Conservation (phyloP, 2,329 filamentous ascomycete species). For the Arthrobotrys musiformis region DNA sequence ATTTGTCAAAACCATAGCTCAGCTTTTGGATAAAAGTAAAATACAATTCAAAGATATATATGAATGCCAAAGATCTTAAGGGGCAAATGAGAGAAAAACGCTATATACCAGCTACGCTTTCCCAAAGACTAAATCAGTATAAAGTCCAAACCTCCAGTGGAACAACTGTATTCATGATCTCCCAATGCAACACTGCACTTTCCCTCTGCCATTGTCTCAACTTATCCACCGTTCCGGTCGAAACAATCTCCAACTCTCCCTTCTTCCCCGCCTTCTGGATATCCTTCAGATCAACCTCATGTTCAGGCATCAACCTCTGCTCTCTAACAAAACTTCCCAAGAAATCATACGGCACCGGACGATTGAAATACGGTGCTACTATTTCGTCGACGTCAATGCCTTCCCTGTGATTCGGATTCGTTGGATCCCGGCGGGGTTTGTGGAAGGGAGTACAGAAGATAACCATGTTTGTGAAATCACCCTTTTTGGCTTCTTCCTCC, state of each 20-base stretch:
- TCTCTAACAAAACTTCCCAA: conserved; percentile 76
- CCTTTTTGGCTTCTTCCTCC: conserved; percentile 65
- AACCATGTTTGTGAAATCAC: conserved; percentile 94
- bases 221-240: conserved; percentile 65
- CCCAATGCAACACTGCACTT: conserved; percentile 87
- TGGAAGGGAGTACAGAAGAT: conserved; percentile 84
- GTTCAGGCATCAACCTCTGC: conserved; percentile 76
- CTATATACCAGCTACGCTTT: conserved; percentile 10
- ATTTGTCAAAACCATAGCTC: not conserved
- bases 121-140: conserved; percentile 28
- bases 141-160: conserved; percentile 76
- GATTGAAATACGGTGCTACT: conserved; percentile 70
- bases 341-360: conserved; percentile 73
- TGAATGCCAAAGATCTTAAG: not conserved
- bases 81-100: not conserved
- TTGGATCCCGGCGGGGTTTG: conserved; percentile 58
- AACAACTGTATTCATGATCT: conserved; percentile 86
- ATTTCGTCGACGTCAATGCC: conserved; percentile 63
- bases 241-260: conserved; percentile 64
- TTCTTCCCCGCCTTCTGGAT: conserved; percentile 37
- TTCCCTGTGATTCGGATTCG: conserved; percentile 58
- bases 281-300: conserved; percentile 71
- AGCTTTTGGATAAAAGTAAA: not conserved
- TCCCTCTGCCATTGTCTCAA: conserved; percentile 77
- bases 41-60: not conserved